Percentiles rank a stretch among this genome's conserved stretches.
These are phyloP conservation scores for Pseudozyma thailandica DNA, from an alignment of 1,284 basidiomycete genomes.

Conservation along the genomic window DNA sequence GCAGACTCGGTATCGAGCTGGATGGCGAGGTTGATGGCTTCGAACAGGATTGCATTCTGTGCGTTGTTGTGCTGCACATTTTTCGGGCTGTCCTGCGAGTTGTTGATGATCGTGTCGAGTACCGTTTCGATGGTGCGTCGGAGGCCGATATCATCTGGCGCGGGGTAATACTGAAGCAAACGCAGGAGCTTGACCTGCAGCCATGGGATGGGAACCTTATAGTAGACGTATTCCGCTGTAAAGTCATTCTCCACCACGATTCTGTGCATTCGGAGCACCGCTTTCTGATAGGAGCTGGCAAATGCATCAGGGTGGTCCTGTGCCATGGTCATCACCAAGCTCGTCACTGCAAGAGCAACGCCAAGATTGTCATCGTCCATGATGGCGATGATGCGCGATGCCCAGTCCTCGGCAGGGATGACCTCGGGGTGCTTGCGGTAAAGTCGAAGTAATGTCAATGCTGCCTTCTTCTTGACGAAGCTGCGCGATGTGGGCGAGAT, in stretches of 20 bases:
- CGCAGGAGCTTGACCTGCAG: constrained; percentile 94
- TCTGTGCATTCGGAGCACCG: constrained; percentile 86
- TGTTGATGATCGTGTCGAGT: constrained; percentile 88
- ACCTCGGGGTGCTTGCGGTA: constrained; percentile 97
- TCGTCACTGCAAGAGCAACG: constrained; percentile 92
- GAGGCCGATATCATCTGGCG: constrained; percentile 86
- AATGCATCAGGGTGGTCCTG: constrained; percentile 92
- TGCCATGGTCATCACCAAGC: constrained; percentile 91
- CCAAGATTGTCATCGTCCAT: constrained; percentile 92
- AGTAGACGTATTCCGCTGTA: constrained; percentile 89
- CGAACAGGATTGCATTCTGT: constrained; percentile 96
- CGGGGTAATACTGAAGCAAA: constrained; percentile 93
- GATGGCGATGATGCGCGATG: constrained; percentile 88
- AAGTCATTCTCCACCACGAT: constrained; percentile 89
- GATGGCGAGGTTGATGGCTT: constrained; percentile 96
- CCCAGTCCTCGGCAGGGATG: constrained; percentile 93
- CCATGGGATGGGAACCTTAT: constrained; percentile 97
- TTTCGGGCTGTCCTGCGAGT: constrained; percentile 89
- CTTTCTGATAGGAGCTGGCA: constrained; percentile 90
- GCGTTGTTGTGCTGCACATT: constrained; percentile 99
- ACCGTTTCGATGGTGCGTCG: constrained; percentile 82
- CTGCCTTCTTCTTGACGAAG: constrained; percentile 99
- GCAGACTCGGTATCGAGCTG: constrained; percentile 92
- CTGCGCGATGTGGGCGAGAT: constrained; percentile 94
- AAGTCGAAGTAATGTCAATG: constrained; percentile 87